Base-by-base conservation (phyloP, 1,139 yeast species). In the Lodderomyces metapsilosis region DNA sequence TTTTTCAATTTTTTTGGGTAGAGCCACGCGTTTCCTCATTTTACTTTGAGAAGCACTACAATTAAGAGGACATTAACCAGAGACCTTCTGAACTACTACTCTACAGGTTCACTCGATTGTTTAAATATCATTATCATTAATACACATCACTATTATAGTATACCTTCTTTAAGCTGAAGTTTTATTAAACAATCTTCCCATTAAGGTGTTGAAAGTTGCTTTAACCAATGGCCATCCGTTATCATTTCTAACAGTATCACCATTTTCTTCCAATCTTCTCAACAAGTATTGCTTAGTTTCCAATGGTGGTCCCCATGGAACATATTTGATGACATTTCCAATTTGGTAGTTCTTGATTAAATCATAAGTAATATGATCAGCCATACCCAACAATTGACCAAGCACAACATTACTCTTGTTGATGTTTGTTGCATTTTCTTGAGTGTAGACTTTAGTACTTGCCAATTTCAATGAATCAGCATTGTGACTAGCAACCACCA, bases 301-400 rank as follows among this genome's bases (percentile, higher is more conserved):
- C 52, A 80, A 68, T 44, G 96, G 95, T 31, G 98, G 98, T 8
- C 98, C 98, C 97, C 98, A 92, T 13, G 98, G 95, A 50, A 92
- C 96, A 60, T 91, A 92, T 65, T 91, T 91, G 66, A 91, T 84
- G 44, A 92, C 87, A 56, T 85, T 85, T 52, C 78, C 82, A 45
- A 80, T 88, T 36, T 81, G 77, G 51, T 79, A 73, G 40, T 80
- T 73, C 40, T 71, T 66, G 48, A 88, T 79, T 57, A 92, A 74
- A 52, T 84, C 88, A 58, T 78, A 77, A 32, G 96, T 88, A 48
- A 88, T 79, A 54, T 84, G 84, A 62, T 92, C 98, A 42, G 96
- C 94, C 98, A 92, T 92, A 35, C 98, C 98, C 58, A 91, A 71
- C 52, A 92, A 77, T 68, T 91, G 98, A 35, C 94, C 98, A 56